phyloP scores from a whole-genome alignment of 2,329 filamentous ascomycete species.

The Diaporthe vaccinii region DNA sequence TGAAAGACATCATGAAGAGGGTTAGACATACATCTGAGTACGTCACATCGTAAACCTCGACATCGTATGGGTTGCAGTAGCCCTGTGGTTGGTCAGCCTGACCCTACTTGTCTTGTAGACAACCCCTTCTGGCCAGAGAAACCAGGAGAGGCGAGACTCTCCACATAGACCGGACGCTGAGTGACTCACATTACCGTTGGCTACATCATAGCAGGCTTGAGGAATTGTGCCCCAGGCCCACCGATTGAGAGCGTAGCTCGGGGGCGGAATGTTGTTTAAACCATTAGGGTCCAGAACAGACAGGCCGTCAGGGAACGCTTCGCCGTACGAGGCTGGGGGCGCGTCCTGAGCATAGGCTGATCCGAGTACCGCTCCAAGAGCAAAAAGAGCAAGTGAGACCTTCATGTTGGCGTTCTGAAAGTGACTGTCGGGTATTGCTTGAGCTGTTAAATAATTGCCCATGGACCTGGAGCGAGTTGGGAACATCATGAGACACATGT shows the following conservation, averaged over 20 bases:
- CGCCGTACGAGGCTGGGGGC: neutral
- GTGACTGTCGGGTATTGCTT: neutral
- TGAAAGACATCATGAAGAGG: neutral
- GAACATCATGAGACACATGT: neutral
- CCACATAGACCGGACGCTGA: neutral
- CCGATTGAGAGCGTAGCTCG: neutral
- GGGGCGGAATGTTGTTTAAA: neutral
- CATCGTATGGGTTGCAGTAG: neutral
- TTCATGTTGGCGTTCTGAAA: neutral
- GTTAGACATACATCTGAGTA: neutral
- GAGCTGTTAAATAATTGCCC: neutral
- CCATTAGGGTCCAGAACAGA: neutral
- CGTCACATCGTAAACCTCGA: neutral
- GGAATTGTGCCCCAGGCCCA: neutral
- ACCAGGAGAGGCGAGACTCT: neutral
- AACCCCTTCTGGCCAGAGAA: neutral
- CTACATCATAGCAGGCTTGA: neutral
- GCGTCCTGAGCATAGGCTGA: neutral
- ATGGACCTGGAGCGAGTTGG: neutral
- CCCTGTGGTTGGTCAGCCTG: neutral
- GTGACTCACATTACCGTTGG: neutral
- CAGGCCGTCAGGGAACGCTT: neutral
- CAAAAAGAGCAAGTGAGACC: neutral
- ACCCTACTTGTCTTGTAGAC: neutral
- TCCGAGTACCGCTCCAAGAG: neutral